Evolutionary conservation across 345 rosid genomes (phyloP), one percentile per base, ranked within the genome.

Genomic region (Moricandia arvensis): DNA sequence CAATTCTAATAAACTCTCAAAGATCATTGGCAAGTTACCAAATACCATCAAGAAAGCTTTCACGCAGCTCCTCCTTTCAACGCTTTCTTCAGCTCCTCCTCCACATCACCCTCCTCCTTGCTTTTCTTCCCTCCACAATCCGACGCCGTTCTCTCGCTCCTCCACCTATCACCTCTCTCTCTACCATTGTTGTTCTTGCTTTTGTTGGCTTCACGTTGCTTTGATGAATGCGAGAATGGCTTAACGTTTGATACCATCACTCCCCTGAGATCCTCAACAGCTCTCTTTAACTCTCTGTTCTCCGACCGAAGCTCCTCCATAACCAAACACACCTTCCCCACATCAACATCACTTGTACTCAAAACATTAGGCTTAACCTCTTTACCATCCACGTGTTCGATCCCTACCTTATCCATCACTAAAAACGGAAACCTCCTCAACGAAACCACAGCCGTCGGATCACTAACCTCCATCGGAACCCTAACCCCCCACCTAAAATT

Each of bases 401-500:
- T 82, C 49, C 93, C 96, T 4, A 92, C 84, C 84, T 95, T 95
- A 66, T 92, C 87, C 96, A 95, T 86, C 79, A 89, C 93, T 17
- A 92, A 65, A 64, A 86, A 87, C 6, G 97, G 97, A 5, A 91
- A 80, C 73, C 85, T 95, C 77, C 80, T 75, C 3, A 88, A 34
- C 55, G 89, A 82, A 57, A 89, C 64, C 67, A 85, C 90, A 37
- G 79, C 84, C 57, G 83, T 75, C 5, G 85, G 83, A 18, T 73
- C 79, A n/a, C n/a, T n/a, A 9, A 74, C 11, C 26, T 83, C 96
- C 54, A 85, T 80, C 4, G 99, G 99, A 66, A 90, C 85, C 90
- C 93, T 85, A 53, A 94, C 86, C 2, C 98, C 98, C 98, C 98
- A 94, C 63, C 96, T 83, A 86, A 88, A 89, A 73, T 82, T 90